phyloP scores from a whole-genome alignment of 179 eudicot genomes.

The Actinidia arguta region DNA sequence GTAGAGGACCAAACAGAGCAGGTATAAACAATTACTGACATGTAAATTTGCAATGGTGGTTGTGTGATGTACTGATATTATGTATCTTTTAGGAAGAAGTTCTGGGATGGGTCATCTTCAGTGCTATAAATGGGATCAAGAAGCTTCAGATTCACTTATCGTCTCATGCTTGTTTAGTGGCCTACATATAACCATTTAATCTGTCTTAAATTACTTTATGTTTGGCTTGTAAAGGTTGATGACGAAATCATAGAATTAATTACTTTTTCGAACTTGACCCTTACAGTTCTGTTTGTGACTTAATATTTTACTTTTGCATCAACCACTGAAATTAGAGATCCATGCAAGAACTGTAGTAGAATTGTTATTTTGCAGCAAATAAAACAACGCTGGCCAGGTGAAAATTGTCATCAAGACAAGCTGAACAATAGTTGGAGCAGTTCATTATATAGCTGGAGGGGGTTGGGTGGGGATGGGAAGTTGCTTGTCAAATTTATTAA shows the following conservation, averaged over 20 bases:
- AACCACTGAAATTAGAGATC: neutral
- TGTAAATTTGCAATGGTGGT: neutral
- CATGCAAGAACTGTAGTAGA: neutral
- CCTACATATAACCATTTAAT: neutral
- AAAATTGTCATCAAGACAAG: neutral
- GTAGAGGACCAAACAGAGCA: conserved; percentile 90
- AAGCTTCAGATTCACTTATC: neutral
- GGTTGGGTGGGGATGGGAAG: neutral
- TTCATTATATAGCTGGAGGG: neutral
- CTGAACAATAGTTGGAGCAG: too few species aligned
- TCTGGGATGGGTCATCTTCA: neutral
- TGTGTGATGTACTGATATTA: neutral
- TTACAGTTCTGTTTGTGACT: too few species aligned
- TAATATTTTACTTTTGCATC: neutral
- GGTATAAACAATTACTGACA: conserved; percentile 39
- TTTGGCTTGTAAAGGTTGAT: neutral
- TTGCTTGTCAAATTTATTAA: neutral
- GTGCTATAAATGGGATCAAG: neutral
- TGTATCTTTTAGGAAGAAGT: neutral
- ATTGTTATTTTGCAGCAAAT: neutral
- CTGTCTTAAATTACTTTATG: neutral
- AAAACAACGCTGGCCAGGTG: neutral
- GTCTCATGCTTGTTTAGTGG: neutral
- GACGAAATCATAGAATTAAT: neutral
- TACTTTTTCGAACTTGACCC: too few species aligned